Base-by-base conservation (phyloP, 176 grass and related monocot genomes). In the Juncus inflexus region DNA sequence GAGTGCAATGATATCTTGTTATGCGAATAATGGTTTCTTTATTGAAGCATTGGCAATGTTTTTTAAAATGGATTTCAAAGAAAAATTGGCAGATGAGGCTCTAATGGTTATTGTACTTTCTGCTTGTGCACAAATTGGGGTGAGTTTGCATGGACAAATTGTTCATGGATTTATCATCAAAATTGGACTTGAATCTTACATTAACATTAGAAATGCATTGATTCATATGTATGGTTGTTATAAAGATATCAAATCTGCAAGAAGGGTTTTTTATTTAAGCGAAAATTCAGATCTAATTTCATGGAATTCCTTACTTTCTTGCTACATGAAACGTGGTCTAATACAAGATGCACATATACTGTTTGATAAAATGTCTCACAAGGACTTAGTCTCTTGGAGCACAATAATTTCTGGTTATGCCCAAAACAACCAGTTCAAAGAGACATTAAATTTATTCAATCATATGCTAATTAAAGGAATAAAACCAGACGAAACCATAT, bases 211-310 rank as follows among this genome's bases (percentile, higher is more conserved):
- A 80, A 96, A 91, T 66, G 73, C 80, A 9, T 58, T 96, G 52
- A 88, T 96, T 72, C 74, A 91, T 61, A 88, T 96, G 91, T 96
- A 96, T 70, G 82, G 87, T 51, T 85, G 74, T 67, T 70, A 73
- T 62, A 28, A 75, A 50, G 56, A 96, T 77, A 77, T 84, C 66
- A 40, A 56, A 64, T 79, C 81, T 7, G 81, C 91, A 50, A 77
- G 57, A 14, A 72, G 74, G 72, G 73, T 96, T 55, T 96, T 96
- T 60, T 52, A 86, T 73, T 70, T 41, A 3, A 75, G 74, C 43
- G 9, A 75, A 40, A 76, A 58, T 63, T 76, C 85, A 74, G 81
- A 96, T 65, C 79, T 81, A 14, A 83, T 91, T 56, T 88, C 87
- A 37, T 96, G 87, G 87, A 96, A 96, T 74, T 90, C 87, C 1